Evolutionary conservation across 1,284 basidiomycete species (phyloP).

Genomic region (Pholiota adiposa): DNA sequence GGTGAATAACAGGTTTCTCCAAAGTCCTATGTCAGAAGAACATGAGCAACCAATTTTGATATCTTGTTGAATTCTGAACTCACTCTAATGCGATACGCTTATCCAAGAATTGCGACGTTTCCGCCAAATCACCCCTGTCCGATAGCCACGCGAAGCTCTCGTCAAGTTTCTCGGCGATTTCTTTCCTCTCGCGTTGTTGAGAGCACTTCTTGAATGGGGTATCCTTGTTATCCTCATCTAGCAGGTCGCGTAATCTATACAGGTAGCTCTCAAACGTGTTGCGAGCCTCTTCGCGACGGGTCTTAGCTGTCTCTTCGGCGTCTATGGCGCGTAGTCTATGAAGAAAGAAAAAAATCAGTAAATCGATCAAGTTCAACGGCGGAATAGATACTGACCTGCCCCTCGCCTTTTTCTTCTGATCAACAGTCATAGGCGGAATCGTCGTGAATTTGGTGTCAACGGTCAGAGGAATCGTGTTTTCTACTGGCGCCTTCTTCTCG

Average conservation of each 20-base stretch:
- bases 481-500: conserved; percentile 39
- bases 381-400: conserved; percentile 55
- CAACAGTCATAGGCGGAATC: conserved; percentile 70
- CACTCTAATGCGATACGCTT: conserved; percentile 84
- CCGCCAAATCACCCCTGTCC: conserved; percentile 86
- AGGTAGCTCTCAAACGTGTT: conserved; percentile 93
- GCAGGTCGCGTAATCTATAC: conserved; percentile 86
- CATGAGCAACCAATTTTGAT: conserved; percentile 7
- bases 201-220: conserved; percentile 84
- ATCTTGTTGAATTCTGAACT: conserved; percentile 36
- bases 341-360: neutral
- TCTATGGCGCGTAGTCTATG: conserved; percentile 85
- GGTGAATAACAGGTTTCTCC: conserved; percentile 82
- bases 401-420: conserved; percentile 73
- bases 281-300: conserved; percentile 85
- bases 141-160: conserved; percentile 84
- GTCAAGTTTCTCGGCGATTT: conserved; percentile 67
- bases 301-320: conserved; percentile 76
- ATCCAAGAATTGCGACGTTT: conserved; percentile 71
- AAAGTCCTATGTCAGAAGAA: conserved; percentile 54
- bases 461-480: conserved; percentile 65
- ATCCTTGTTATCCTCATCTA: conserved; percentile 66
- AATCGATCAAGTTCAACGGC: neutral
- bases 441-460: conserved; percentile 66
- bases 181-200: conserved; percentile 69